Percentiles rank a stretch among this genome's conserved stretches.
phyloP scores from a whole-genome alignment of 176 grass and related monocot genomes.

The Olyra latifolia region DNA sequence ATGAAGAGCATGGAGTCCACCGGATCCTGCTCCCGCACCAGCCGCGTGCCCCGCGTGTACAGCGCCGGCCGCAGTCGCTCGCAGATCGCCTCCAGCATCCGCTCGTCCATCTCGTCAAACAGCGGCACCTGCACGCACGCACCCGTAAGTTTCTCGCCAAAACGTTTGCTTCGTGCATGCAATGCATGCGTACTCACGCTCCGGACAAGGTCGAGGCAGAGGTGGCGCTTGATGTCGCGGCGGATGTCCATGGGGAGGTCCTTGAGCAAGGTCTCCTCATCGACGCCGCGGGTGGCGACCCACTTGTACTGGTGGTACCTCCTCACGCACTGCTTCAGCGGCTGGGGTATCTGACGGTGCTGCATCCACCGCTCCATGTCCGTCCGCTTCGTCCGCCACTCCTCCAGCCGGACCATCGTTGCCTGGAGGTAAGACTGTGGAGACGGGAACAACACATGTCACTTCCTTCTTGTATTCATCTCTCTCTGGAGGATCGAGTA shows the following conservation, averaged over 20 bases:
- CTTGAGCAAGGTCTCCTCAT: constrained; percentile 76
- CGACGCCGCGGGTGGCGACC: constrained; percentile 80
- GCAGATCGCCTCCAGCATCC: constrained; percentile 96
- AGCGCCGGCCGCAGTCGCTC: constrained; percentile 86
- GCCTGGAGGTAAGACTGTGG: constrained; percentile 88
- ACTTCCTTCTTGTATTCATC: not conserved
- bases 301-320: constrained; percentile 86
- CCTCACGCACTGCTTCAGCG: constrained; percentile 73
- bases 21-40: constrained; percentile 85
- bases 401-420: constrained; percentile 85
- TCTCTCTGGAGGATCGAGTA: not conserved
- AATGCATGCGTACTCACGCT: constrained; percentile 14
- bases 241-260: constrained; percentile 84
- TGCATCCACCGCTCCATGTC: constrained; percentile 99
- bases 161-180: not conserved
- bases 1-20: constrained; percentile 92
- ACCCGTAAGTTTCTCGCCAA: not conserved
- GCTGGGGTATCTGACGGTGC: constrained; percentile 78
- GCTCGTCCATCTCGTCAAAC: constrained; percentile 98
- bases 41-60: constrained; percentile 67
- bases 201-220: constrained; percentile 83
- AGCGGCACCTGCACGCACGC: constrained; percentile 52
- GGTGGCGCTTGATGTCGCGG: constrained; percentile 91
- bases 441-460: not conserved
- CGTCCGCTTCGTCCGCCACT: constrained; percentile 80